Percentiles rank a stretch among this genome's conserved stretches.
phyloP scores from a whole-genome alignment of 202 grass and related monocot species.

The Carex arenaria region DNA sequence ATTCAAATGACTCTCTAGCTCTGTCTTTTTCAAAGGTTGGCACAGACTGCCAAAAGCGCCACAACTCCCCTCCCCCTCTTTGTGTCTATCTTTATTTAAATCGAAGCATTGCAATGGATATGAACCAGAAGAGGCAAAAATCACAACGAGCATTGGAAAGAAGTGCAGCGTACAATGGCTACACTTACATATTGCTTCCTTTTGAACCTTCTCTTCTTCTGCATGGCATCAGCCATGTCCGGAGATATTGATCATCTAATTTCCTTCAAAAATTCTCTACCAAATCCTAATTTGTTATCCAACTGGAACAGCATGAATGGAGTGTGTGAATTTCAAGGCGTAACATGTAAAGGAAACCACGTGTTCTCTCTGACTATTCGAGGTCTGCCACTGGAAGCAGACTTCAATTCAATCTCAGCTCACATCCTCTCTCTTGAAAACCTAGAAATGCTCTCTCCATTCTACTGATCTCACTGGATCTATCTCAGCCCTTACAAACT shows the following conservation, averaged over 20 bases:
- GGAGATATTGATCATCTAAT: conserved; percentile 9
- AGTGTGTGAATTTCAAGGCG: neutral
- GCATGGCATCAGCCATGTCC: neutral
- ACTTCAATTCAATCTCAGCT: neutral
- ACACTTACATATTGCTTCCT: too few relatives aligned
- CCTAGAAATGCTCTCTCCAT: neutral
- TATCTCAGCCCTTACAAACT: neutral
- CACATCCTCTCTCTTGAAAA: neutral
- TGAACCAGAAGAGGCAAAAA: neutral
- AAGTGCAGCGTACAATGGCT: too few relatives aligned
- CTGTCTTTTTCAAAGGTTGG: too few relatives aligned
- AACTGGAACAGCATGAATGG: neutral
- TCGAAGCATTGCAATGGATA: neutral
- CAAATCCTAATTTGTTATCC: neutral
- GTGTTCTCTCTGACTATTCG: neutral
- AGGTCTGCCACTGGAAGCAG: neutral
- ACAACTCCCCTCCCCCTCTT: too few relatives aligned
- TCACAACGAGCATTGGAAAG: too few relatives aligned
- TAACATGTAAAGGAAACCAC: neutral
- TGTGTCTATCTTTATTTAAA: too few relatives aligned
- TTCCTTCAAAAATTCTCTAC: neutral
- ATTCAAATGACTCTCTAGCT: too few relatives aligned
- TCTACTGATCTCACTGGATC: neutral
- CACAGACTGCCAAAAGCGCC: too few relatives aligned
- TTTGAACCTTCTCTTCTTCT: neutral